A percentile compares a stretch with the other conserved stretches of the same genome.
phyloP scores from a whole-genome alignment of 2,329 filamentous ascomycete species.

The Tetracladium maxilliforme region DNA sequence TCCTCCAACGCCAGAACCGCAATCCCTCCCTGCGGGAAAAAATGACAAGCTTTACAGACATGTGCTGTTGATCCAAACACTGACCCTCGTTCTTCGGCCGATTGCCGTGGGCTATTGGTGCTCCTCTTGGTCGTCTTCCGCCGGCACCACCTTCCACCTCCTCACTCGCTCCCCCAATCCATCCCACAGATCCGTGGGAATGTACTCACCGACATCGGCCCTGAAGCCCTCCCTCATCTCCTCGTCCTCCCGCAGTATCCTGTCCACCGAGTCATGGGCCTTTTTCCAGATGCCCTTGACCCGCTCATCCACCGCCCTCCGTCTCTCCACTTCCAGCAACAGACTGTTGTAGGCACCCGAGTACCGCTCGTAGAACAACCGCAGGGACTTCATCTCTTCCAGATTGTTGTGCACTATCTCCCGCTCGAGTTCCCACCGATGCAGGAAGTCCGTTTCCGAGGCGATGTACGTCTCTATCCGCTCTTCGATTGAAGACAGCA shows the following conservation, averaged over 20 bases:
- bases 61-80: too few species aligned
- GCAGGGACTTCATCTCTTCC: conserved; percentile 61
- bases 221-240: conserved; percentile 65
- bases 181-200: conserved; percentile 81
- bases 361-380: conserved; percentile 79
- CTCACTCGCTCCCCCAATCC: conserved; percentile 40
- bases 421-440: conserved; percentile 62
- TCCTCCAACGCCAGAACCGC: too few species aligned
- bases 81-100: too few species aligned
- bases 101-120: too few species aligned
- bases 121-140: conserved; percentile 5
- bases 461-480: conserved; percentile 51
- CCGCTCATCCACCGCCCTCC: conserved; percentile 57
- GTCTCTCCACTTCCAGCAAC: conserved; percentile 68
- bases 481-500: conserved; percentile 52
- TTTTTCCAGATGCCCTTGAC: conserved; percentile 63
- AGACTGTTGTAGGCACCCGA: conserved; percentile 71
- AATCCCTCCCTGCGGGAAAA: too few species aligned
- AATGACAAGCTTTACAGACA: too few species aligned
- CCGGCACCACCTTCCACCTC: conserved; percentile 11
- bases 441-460: conserved; percentile 47
- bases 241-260: conserved; percentile 58
- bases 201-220: conserved; percentile 67
- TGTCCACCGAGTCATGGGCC: conserved; percentile 62
- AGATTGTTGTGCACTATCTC: conserved; percentile 54